Base-by-base conservation (phyloP, 2,329 filamentous ascomycete genomes). In the Penicillium nordicum region DNA sequence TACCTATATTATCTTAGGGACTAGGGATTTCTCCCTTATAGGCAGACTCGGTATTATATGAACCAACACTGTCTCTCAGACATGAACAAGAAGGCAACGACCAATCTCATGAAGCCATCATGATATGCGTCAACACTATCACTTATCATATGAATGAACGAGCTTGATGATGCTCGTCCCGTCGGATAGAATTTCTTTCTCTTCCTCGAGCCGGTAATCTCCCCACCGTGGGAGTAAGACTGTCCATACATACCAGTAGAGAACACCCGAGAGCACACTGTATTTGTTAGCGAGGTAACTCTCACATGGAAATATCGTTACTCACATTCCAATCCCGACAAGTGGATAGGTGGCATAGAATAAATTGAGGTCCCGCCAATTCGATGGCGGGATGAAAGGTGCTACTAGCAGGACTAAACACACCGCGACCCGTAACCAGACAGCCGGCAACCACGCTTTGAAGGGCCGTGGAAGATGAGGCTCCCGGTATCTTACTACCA, bases 161-260 rank as follows among this genome's bases (percentile, higher is more conserved):
- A 89, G 74, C 58, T 79, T 83, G 0, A 84, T 89, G 50, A 90
- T 80, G 1, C 79, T 81, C 0, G 86, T 90, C 0, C 88, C 88
- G 70, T 91, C 88, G 23, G 79, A 77, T 21, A 91, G 70, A 0
- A 84, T 74, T 37, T 82, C 81, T 3, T 76, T 76, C 54, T 82
- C 79, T 62, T 90, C 87, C 63, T 88, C 84, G 1, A 90, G 71
- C 14, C 69, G 79, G 66, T 88, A 89, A 0, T 81, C 80, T 49
- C 81, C 77, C 72, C 80, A 81, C 41, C 72, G 75, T 1, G 88
- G 88, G 25, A 90, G 67, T 1, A 83, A 60, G 3, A 84, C 76
- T 0, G 86, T 86, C 82, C 84, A 88, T 1, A 88, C 58, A 60
- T 83, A 85, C 88, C 88, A 91, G 67, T 90, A 90, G 0, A 83